phyloP scores from a whole-genome alignment of 352 stramenopile genomes.

The Pythium brachiatum region DNA sequence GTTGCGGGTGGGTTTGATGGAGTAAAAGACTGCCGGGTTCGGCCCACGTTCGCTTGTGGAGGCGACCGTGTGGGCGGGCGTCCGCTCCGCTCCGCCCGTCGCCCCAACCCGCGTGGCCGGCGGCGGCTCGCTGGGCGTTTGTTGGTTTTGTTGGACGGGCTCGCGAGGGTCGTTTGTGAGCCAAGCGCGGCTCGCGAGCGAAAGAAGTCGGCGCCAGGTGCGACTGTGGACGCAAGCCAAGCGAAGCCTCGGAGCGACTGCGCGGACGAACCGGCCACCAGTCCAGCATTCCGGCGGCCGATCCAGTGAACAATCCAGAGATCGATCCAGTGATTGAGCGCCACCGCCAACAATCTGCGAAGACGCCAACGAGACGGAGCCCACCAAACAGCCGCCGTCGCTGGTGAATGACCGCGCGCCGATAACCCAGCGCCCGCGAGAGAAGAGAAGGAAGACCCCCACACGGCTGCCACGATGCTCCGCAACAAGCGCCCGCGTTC shows the following conservation, averaged over 20 bases:
- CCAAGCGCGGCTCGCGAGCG: constrained; percentile 21
- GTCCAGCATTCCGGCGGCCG: background rate
- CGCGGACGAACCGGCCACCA: background rate
- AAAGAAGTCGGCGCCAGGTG: constrained; percentile 14
- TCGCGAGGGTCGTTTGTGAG: background rate
- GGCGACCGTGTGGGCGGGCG: constrained; percentile 1
- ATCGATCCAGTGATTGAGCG: background rate
- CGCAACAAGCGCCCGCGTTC: constrained; percentile 25
- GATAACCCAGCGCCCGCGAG: background rate
- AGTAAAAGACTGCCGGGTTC: no score
- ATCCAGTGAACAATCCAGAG: constrained; percentile 1
- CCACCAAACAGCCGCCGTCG: background rate
- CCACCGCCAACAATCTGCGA: background rate
- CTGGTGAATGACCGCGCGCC: background rate
- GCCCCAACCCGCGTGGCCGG: background rate
- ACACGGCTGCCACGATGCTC: constrained; percentile 17
- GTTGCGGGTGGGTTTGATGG: constrained; percentile 3
- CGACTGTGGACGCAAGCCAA: constrained; percentile 11
- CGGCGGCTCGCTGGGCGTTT: no score
- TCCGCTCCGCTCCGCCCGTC: background rate
- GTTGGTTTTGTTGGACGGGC: constrained; percentile 24
- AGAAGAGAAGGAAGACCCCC: background rate
- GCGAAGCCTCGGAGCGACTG: constrained; percentile 15
- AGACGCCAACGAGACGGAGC: background rate
- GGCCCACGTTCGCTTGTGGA: no score